A percentile compares a stretch with the other conserved stretches of the same genome.
phyloP scores from a whole-genome alignment of 129 eudicot species.

The Silybum marianum region DNA sequence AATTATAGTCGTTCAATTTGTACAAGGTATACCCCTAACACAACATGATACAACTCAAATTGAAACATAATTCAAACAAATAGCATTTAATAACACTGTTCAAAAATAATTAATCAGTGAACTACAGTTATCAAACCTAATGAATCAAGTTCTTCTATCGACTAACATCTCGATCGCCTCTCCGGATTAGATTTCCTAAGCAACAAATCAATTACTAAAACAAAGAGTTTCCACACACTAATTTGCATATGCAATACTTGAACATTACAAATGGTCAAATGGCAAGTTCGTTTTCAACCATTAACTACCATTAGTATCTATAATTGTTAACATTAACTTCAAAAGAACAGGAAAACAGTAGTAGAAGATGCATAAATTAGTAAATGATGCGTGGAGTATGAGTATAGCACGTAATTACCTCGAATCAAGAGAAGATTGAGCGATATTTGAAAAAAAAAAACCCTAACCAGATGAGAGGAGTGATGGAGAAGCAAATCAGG shows the following conservation, averaged over 20 bases:
- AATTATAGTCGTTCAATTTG: background rate
- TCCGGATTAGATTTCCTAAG: constrained; percentile 11
- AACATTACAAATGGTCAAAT: background rate
- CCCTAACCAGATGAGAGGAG: too few species aligned
- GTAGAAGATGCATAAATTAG: too few species aligned
- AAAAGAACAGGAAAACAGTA: background rate
- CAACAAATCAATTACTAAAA: constrained; percentile 2
- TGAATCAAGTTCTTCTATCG: background rate
- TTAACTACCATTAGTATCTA: background rate
- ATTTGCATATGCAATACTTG: constrained; percentile 8
- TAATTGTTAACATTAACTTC: background rate
- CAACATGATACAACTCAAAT: background rate
- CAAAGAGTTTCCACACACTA: background rate
- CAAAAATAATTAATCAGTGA: background rate
- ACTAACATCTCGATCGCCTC: constrained; percentile 8
- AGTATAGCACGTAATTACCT: too few species aligned
- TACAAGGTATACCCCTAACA: background rate
- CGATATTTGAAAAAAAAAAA: too few species aligned
- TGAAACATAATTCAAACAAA: background rate
- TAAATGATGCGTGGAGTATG: too few species aligned
- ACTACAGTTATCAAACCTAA: background rate
- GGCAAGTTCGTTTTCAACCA: constrained; percentile 10
- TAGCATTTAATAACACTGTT: background rate
- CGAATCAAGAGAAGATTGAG: too few species aligned
- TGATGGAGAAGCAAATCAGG: too few species aligned